Evolutionary conservation across 2,329 filamentous ascomycete species (phyloP), one percentile per base, ranked within the genome.

Genomic region (Cadophora luteo-olivacea): DNA sequence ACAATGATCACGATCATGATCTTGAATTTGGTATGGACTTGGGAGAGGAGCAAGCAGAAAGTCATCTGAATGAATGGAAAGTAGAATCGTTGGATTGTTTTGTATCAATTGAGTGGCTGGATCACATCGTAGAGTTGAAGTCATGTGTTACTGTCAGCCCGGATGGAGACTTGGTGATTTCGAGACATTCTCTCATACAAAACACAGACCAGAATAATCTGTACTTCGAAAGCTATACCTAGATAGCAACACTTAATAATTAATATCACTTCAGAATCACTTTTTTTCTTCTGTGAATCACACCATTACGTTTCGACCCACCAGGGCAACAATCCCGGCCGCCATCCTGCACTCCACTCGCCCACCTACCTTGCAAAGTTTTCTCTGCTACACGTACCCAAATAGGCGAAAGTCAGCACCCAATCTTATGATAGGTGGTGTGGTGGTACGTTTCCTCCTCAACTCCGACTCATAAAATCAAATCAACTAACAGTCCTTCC

Each of bases 391-490:
- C 24, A 61, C 12, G 2, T 62, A 33, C 19, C 8, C 41, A 14
- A 49, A 62, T 41, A 64, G 29, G 48, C 32, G 1, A 5, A 16
- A 29, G 22, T 16, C 11, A 33, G 52, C 7, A 60, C 32, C 7
- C 36, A 38, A 55, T 25, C 32, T 41, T 12, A 64, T 64, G 61
- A 52, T 9, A 64, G 61, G 61, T 64, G 61, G 61, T 64, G 61
- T 64, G 61, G 61, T 64, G 61, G 61, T 63, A 33, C 19, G 61
- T 63, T 29, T 25, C 61, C 49, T 52, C 45, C 24, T 33, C 29
- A 33, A 14, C 4, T n/a, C 24, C 36, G 16, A 29, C 1, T n/a
- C 36, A 61, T 61, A 12, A 4, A 45, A 63, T 33, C 16, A 16
- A 63, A 24, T 54, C 45, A 38, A 52, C 48, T 63, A 63, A 63